These are phyloP conservation scores for Anthracocystis walkeri DNA, from an alignment of 1,284 basidiomycete genomes.

Conservation along the genomic window DNA sequence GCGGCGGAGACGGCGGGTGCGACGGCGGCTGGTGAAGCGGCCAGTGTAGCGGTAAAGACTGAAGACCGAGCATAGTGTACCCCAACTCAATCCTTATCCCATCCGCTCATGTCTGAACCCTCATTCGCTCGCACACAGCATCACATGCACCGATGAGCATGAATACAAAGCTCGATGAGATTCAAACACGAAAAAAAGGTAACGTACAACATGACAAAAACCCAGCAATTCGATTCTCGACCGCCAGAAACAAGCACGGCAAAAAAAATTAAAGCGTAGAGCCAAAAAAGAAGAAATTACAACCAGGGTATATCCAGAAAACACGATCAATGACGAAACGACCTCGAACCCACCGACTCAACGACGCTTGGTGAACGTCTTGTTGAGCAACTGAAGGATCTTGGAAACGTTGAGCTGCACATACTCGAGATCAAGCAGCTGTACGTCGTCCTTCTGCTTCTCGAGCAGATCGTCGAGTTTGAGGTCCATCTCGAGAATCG, in stretches of 20 bases:
- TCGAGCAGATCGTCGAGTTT: constrained; percentile 98
- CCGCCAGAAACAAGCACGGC: neutral
- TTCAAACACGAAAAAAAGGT: neutral
- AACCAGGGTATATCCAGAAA: constrained; percentile 14
- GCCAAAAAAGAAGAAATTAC: neutral
- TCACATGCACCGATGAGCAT: neutral
- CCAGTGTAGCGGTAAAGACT: constrained; percentile 14
- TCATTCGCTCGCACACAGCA: neutral
- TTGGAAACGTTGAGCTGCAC: constrained; percentile 97
- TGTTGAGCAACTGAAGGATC: constrained; percentile 79
- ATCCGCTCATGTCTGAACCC: neutral
- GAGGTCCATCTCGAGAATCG: constrained; percentile 99
- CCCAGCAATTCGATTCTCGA: neutral
- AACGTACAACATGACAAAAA: too few species aligned
- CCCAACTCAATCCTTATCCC: neutral
- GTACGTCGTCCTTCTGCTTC: constrained; percentile 98
- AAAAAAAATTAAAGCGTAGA: neutral
- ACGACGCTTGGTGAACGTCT: constrained; percentile 66
- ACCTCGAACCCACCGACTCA: constrained; percentile 4
- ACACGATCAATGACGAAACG: neutral
- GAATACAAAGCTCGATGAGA: constrained; percentile 4
- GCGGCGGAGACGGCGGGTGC: neutral
- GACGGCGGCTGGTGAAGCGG: neutral
- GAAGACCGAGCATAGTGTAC: constrained; percentile 5
- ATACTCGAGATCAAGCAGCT: constrained; percentile 93